Conservation (phyloP, 192 early-diverging fungal genomes). For the Coemansia sp. region DNA sequence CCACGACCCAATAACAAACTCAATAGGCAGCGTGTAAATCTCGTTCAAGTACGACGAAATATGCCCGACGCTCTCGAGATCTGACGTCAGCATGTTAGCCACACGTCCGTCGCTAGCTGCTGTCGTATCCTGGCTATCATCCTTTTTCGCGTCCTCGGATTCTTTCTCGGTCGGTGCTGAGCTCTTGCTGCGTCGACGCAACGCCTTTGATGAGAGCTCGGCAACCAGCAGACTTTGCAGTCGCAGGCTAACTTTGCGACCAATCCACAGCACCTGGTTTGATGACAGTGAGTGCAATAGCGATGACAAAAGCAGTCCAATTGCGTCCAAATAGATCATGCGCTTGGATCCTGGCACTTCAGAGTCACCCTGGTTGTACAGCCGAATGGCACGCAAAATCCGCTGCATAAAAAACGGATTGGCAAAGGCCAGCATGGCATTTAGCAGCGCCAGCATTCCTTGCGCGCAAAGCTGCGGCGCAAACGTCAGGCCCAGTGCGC, state of each 20-base stretch:
- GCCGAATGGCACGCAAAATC: conserved; percentile 57
- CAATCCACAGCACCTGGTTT: conserved; percentile 67
- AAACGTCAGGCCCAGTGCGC: conserved; percentile 47
- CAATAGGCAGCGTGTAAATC: conserved; percentile 64
- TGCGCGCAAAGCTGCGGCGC: conserved; percentile 47
- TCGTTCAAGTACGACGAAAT: conserved; percentile 58
- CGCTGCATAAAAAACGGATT: conserved; percentile 61
- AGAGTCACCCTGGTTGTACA: conserved; percentile 22
- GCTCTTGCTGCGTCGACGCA: conserved; percentile 59
- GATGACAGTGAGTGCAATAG: conserved; percentile 50
- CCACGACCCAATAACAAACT: conserved; percentile 63
- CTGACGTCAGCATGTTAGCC: conserved; percentile 71
- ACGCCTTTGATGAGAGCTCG: conserved; percentile 66
- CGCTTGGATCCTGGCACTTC: conserved; percentile 1
- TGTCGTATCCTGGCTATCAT: conserved; percentile 38
- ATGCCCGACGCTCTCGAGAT: conserved; percentile 65
- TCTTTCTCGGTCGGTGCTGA: conserved; percentile 18
- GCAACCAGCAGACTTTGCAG: conserved; percentile 60
- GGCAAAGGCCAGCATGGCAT: conserved; percentile 48
- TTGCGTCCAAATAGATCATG: conserved; percentile 53
- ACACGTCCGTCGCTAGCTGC: conserved; percentile 59
- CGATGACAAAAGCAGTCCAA: conserved; percentile 60
- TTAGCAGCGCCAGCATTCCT: conserved; percentile 36
- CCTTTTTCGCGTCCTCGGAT: conserved; percentile 13
- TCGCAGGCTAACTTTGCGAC: conserved; percentile 63